phyloP scores from a whole-genome alignment of 805 yeast species.

The Ogataea siamensis region DNA sequence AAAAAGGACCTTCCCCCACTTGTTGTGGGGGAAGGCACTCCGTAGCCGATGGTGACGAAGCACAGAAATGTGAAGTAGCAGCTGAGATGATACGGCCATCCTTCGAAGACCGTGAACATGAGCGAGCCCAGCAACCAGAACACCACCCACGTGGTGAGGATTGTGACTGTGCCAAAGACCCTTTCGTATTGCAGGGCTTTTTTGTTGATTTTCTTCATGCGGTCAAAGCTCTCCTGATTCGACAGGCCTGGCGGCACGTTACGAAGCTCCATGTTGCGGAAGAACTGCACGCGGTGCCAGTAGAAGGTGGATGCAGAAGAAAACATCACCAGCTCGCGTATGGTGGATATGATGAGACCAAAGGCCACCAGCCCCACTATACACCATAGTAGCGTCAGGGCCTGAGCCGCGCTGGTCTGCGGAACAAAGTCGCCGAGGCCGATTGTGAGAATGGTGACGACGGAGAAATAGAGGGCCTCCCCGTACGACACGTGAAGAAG shows the following conservation, averaged over 20 bases:
- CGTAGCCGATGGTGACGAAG: slow-evolving; percentile 82
- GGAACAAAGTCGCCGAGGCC: slow-evolving; percentile 81
- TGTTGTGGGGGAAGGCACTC: slow-evolving; percentile 63
- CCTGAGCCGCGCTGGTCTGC: slow-evolving; percentile 47
- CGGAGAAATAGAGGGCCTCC: slow-evolving; percentile 67
- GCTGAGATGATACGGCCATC: slow-evolving; percentile 69
- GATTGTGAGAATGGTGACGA: slow-evolving; percentile 71
- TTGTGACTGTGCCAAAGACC: slow-evolving; percentile 37
- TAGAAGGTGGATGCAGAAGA: slow-evolving; percentile 60
- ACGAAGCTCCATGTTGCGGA: slow-evolving; percentile 38
- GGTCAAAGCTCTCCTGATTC: slow-evolving; percentile 49
- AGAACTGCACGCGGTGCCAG: slow-evolving; percentile 61
- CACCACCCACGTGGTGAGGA: slow-evolving; percentile 44
- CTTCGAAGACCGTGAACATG: slow-evolving; percentile 57
- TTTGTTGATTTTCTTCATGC: slow-evolving; percentile 52
- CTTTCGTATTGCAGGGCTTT: slow-evolving; percentile 40
- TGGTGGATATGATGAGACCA: slow-evolving; percentile 71
- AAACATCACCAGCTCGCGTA: slow-evolving; percentile 61
- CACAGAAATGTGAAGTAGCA: slow-evolving; percentile 78
- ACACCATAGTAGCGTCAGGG: slow-evolving; percentile 60
- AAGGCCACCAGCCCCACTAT: slow-evolving; percentile 67
- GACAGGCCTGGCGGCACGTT: slow-evolving; percentile 24
- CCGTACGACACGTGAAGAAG: slow-evolving; percentile 54
- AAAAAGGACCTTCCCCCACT: slow-evolving; percentile 72
- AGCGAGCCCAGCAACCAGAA: slow-evolving; percentile 78